Conservation (phyloP, 2,329 filamentous ascomycete species). For the Colletotrichum spinosum region DNA sequence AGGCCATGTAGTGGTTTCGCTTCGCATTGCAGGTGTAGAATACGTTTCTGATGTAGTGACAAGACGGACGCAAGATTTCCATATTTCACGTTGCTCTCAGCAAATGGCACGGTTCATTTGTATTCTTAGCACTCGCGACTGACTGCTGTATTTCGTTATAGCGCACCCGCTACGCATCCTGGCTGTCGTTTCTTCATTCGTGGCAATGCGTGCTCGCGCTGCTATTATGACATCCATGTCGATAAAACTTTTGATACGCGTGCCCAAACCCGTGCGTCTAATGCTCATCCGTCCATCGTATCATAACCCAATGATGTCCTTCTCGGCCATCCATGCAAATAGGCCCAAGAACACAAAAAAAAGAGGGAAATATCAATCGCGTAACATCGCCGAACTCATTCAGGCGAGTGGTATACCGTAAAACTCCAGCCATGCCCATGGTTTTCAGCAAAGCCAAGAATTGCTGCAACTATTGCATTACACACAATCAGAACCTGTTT, state of each 20-base stretch:
- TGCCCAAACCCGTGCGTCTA: slow-evolving; percentile 9
- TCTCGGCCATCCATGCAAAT: not conserved
- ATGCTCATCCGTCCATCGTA: slow-evolving; percentile 25
- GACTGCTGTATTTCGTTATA: too few species aligned
- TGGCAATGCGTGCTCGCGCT: too few species aligned
- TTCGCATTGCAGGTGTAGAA: too few species aligned
- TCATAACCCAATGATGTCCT: slow-evolving; percentile 19
- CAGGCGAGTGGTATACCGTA: slow-evolving; percentile 35
- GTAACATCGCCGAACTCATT: slow-evolving; percentile 15
- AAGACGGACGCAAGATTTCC: too few species aligned
- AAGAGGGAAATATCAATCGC: slow-evolving; percentile 10
- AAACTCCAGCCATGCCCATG: slow-evolving; percentile 33
- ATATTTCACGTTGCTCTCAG: too few species aligned
- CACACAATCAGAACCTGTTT: slow-evolving; percentile 23
- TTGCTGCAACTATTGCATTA: not conserved
- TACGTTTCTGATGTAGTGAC: too few species aligned
- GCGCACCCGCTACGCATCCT: too few species aligned
- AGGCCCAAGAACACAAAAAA: not conserved
- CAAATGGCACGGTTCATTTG: too few species aligned
- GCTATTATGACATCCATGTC: not conserved
- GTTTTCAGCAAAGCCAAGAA: slow-evolving; percentile 14
- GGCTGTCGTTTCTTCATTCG: too few species aligned
- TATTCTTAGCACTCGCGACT: too few species aligned
- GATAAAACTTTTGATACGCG: slow-evolving; percentile 1
- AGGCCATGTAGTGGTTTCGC: too few species aligned